Evolutionary conservation across 495 filamentous ascomycete genomes (phyloP).

Genomic region (Xanthoparmelia taractica): DNA sequence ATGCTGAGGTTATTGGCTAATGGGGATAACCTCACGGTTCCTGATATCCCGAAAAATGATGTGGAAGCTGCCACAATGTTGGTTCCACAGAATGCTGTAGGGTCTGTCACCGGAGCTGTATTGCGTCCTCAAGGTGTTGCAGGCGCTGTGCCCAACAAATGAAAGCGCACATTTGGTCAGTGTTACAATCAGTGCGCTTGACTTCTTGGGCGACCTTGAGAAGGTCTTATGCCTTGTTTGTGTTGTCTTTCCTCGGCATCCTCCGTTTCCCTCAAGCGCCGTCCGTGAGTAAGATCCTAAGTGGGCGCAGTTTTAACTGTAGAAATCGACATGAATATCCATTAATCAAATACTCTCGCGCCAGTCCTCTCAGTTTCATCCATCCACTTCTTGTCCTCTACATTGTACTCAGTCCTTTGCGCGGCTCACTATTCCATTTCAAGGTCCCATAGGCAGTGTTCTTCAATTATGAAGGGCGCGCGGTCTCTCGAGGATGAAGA

Average conservation of each 20-base stretch:
- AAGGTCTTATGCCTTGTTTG: background rate
- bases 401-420: background rate
- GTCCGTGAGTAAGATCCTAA: background rate
- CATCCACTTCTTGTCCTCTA: too few species aligned
- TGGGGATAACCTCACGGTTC: constrained; percentile 18
- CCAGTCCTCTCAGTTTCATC: background rate
- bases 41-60: constrained; percentile 6
- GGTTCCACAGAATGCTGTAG: constrained; percentile 2
- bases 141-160: background rate
- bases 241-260: background rate
- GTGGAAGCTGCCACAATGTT: constrained; percentile 8
- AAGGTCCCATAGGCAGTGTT: background rate
- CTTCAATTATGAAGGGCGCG: background rate
- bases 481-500: too few species aligned
- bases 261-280: background rate
- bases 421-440: background rate
- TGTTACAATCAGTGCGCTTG: background rate
- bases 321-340: background rate
- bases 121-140: constrained; percentile 3
- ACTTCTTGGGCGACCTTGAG: background rate
- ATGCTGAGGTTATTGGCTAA: constrained; percentile 21
- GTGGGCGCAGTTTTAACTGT: background rate
- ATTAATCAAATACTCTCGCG: background rate
- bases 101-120: background rate
- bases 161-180: background rate